Conservation (phyloP, 2,329 filamentous ascomycete species). For the Botrytis medusae region DNA sequence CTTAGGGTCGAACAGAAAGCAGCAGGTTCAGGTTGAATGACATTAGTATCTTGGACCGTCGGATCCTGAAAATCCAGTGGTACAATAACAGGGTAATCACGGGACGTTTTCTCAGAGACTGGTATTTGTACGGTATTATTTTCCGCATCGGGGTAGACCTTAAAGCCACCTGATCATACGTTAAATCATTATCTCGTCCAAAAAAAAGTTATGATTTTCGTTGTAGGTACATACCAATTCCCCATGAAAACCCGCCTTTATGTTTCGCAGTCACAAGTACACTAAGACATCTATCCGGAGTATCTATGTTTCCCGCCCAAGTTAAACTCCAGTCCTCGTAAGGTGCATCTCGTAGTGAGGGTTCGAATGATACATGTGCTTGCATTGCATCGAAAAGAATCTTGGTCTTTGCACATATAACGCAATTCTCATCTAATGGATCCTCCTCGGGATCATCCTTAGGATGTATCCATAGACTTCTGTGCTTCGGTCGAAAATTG, state of each 20-base stretch:
- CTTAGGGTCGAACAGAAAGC: neutral
- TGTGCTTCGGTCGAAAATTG: neutral
- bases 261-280: neutral
- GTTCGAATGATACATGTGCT: neutral
- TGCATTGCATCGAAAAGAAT: neutral
- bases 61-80: neutral
- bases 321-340: neutral
- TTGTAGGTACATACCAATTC: neutral
- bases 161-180: neutral
- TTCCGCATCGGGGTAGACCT: neutral
- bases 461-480: neutral
- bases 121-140: neutral
- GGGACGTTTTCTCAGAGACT: neutral
- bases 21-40: neutral
- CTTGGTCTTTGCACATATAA: neutral
- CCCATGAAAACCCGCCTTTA: neutral
- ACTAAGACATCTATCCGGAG: neutral
- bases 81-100: neutral
- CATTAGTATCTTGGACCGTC: neutral
- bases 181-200: neutral
- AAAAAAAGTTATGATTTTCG: too few species aligned
- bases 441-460: neutral
- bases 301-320: neutral
- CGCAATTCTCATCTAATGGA: neutral
- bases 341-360: neutral